Base-by-base conservation (phyloP, 306 rosid species). In the Cicer yamashitae region DNA sequence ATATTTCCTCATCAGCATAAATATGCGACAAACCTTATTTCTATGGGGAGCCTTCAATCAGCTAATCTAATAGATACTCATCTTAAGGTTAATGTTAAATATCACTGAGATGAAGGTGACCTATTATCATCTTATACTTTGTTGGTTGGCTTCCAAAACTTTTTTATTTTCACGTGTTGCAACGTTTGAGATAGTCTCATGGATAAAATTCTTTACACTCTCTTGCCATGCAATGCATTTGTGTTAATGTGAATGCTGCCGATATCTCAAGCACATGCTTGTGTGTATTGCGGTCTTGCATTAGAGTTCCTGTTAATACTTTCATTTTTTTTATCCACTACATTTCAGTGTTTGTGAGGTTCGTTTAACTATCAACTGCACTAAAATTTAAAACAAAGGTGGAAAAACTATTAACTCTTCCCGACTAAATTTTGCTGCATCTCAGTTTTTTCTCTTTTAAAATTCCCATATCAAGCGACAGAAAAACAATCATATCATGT, bases 181-280 rank as follows among this genome's bases (percentile, higher is more conserved):
- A 74, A 30, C 37, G 37, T 30, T 30, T 0, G 37, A 50, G 41
- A 47, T 77, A 71, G 70, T 40, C 25, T 68, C 44, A 13, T 15
- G 11, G 72, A 51, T 53, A 52, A 53, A 75, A 50, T 69, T 17
- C 64, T 77, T 14, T 53, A 20, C 66, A 48, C 57, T 39, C 73
- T 59, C 71, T 52, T 67, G 46, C 57, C 67, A 15, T 71, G 73
- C 74, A 25, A 57, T 75, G 68, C 70, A 38, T 41, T 53, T 15
- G 18, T 50, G 14, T 70, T 65, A 18, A 61, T 61, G 22, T 61
- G 41, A 37, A 61, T 60, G 43, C 10, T 22, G n/a, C 40, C 4
- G 63, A 57, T 57, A 22, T 10, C 67, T 7, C 18, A 60, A 7
- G 48, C 11, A 22, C 3, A 34, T 37, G 9, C 58, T 50, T 30